A percentile compares a stretch with the other conserved stretches of the same genome.
Conservation (phyloP, 768 basidiomycete genomes). For the Mycena vulgaris region DNA sequence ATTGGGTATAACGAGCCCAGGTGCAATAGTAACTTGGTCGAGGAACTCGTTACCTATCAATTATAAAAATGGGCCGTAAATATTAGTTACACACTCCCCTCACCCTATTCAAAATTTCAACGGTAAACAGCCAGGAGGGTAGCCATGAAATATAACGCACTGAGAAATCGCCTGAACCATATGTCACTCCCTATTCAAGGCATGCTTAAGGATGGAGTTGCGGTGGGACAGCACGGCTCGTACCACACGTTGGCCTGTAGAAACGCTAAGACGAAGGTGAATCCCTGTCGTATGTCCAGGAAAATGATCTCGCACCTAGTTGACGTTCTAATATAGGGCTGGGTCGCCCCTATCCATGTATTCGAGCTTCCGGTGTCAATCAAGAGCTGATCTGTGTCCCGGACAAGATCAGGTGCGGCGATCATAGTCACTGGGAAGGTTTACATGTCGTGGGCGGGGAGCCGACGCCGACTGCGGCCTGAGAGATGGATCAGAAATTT, state of each 20-base stretch:
- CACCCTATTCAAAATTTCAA: background rate
- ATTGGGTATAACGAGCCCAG: constrained; percentile 52
- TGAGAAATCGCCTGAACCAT: constrained; percentile 57
- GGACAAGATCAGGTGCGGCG: background rate
- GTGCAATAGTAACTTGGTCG: constrained; percentile 59
- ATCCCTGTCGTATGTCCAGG: no score
- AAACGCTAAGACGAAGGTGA: background rate
- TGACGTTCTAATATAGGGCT: constrained; percentile 36
- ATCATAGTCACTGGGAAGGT: background rate
- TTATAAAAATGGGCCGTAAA: background rate
- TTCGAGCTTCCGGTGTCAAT: constrained; percentile 59
- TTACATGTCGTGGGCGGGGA: constrained; percentile 23
- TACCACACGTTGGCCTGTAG: constrained; percentile 16
- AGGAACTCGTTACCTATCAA: constrained; percentile 47
- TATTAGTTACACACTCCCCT: background rate
- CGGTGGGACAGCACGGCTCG: background rate
- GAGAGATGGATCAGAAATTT: background rate
- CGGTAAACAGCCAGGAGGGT: background rate
- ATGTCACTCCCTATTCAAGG: constrained; percentile 52
- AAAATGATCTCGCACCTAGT: no score
- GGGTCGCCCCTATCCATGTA: constrained; percentile 65
- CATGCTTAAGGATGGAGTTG: background rate
- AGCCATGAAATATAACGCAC: background rate
- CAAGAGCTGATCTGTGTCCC: constrained; percentile 31
- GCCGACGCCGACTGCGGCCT: constrained; percentile 15